Evolutionary conservation across 495 filamentous ascomycete genomes (phyloP).

Genomic region (Penicillium longicatenatum): DNA sequence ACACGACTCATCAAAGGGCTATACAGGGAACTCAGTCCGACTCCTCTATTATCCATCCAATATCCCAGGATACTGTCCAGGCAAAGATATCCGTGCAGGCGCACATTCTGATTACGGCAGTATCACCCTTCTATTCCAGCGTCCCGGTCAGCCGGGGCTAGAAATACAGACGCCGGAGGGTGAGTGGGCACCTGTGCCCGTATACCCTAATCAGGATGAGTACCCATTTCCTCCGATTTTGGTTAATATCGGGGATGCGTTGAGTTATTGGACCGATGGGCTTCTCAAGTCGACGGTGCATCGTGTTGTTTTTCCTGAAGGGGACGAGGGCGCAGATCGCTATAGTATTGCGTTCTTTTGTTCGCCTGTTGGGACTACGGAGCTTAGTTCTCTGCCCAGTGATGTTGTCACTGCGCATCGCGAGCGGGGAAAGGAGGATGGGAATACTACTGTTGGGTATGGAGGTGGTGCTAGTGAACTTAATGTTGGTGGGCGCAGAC

Average conservation of each 20-base stretch:
- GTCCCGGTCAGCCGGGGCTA: slow-evolving; percentile 70
- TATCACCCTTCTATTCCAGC: slow-evolving; percentile 66
- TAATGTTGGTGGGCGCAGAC: slow-evolving; percentile 41
- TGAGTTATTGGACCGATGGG: slow-evolving; percentile 80
- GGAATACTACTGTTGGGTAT: slow-evolving; percentile 16
- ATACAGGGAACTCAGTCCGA: slow-evolving; percentile 67
- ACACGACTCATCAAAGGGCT: slow-evolving; percentile 55
- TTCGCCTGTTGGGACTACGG: slow-evolving; percentile 67
- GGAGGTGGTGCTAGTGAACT: slow-evolving; percentile 22
- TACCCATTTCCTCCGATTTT: slow-evolving; percentile 64
- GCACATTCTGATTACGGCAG: slow-evolving; percentile 60
- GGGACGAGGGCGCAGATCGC: slow-evolving; percentile 47
- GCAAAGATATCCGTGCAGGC: slow-evolving; percentile 55
- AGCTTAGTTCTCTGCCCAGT: slow-evolving; percentile 69
- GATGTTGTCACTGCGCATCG: slow-evolving; percentile 38
- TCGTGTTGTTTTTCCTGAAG: slow-evolving; percentile 68
- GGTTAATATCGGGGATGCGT: slow-evolving; percentile 81
- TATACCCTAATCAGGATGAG: slow-evolving; percentile 16
- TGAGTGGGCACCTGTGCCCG: slow-evolving; percentile 32
- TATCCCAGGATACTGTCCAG: slow-evolving; percentile 29
- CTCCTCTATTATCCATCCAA: slow-evolving; percentile 66
- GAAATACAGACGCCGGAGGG: slow-evolving; percentile 63
- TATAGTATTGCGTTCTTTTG: slow-evolving; percentile 86
- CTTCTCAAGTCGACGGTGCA: slow-evolving; percentile 76
- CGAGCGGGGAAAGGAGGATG: not conserved